Evolutionary conservation across 1,284 basidiomycete species (phyloP), one percentile per base, ranked within the genome.

Genomic region (Termitomyces sp.): DNA sequence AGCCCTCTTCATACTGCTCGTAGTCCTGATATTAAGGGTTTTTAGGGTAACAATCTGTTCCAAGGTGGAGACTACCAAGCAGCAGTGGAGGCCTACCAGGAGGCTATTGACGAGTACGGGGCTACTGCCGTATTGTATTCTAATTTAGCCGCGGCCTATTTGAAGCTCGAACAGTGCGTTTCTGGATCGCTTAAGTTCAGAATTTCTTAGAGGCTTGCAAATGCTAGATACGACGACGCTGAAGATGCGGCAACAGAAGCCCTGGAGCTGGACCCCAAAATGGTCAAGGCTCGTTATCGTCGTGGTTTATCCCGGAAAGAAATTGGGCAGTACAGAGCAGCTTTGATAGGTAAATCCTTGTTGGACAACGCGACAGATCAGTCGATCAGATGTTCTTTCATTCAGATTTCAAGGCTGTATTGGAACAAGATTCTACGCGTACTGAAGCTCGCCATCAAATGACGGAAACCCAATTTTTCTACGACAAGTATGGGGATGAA

Each of bases 31-130:
- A 36, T 5, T 30, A 48, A 21, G 15, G 19, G 4, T 38, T 24
- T 19, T 13, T 34, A 72, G 71, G 71, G 70, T 3, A 73, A 73
- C 46, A 53, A 61, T 2, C 50, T 63, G 15, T 72, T 69, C 57
- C 65, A 60, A 53, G 55, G 59, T 24, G 68, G 68, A n/a, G 58
- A 67, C 34, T 71, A 68, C 38, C 21, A 60, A 5, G 63, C 53
- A 33, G 70, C 70, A 4, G 59, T 63, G 2, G 36, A 55, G 0
- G 44, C 61, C 5, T 73, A 72, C 50, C 57, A 54, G 9, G 48
- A 59, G 38, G 67, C 67, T 0, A 61, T 69, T 24, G 55, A 59
- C 5, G 28, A 59, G 5, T 64, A 58, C 53, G 68, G 67, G 6
- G 61, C 60, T 17, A 67, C 63, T 39, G 62, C 69, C 5, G 60